Conservation (phyloP, 2,329 filamentous ascomycete species). For the Fusarium pseudonygamai region DNA sequence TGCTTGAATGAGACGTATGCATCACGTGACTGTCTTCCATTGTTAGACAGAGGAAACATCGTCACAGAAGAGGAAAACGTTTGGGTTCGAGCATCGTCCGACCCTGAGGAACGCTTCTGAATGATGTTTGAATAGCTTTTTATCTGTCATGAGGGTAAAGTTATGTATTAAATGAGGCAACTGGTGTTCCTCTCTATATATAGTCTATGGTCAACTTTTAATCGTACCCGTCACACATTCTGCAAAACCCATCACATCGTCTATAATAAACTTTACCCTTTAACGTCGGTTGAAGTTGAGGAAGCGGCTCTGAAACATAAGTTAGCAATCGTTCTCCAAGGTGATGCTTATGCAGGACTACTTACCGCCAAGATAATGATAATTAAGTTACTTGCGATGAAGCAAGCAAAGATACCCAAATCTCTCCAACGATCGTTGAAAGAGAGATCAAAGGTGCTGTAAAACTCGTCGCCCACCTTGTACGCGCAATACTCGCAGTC, state of each 20-base stretch:
- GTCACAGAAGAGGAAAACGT: not conserved
- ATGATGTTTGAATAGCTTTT: not conserved
- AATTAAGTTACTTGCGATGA: slow-evolving; percentile 80
- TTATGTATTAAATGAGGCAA: not conserved
- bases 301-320: slow-evolving; percentile 54
- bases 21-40: not conserved
- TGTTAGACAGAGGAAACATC: not conserved
- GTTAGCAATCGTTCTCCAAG: slow-evolving; percentile 7
- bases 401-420: slow-evolving; percentile 79
- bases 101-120: accelerated
- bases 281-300: slow-evolving; percentile 63
- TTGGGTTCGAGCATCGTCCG: not conserved
- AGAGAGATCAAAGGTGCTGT: slow-evolving; percentile 69
- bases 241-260: not conserved
- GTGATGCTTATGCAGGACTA: slow-evolving; percentile 4
- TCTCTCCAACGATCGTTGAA: slow-evolving; percentile 83
- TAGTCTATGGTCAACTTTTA: not conserved
- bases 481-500: slow-evolving; percentile 85
- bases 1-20: not conserved
- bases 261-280: slow-evolving; percentile 14
- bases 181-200: not conserved
- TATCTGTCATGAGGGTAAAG: not conserved
- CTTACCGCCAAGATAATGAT: slow-evolving; percentile 65
- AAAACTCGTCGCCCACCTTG: slow-evolving; percentile 80
- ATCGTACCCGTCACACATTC: not conserved